phyloP scores from a whole-genome alignment of 148 eudicot genomes.

The Beta vulgaris region DNA sequence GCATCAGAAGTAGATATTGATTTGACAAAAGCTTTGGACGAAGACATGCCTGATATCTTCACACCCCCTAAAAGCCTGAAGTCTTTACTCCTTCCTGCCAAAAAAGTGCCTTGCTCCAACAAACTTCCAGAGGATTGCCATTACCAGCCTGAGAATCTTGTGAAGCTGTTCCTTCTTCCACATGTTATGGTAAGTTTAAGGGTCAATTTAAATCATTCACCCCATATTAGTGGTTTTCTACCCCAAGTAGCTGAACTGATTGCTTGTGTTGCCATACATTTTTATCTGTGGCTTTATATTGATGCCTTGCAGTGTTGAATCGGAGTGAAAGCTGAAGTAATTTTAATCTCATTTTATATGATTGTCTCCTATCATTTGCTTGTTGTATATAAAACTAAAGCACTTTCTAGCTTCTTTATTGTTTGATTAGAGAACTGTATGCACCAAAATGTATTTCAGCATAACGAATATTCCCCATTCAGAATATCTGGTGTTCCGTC shows the following conservation, averaged over 20 bases:
- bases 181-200: slow-evolving; percentile 65
- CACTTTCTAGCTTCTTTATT: neutral
- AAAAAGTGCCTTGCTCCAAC: slow-evolving; percentile 57
- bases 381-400: neutral
- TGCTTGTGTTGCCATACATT: too few relatives aligned
- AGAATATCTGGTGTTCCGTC: neutral
- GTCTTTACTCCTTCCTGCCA: slow-evolving; percentile 74
- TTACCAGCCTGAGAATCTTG: slow-evolving; percentile 94
- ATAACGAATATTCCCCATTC: neutral
- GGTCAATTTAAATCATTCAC: neutral
- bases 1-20: slow-evolving; percentile 65
- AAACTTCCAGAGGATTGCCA: slow-evolving; percentile 98
- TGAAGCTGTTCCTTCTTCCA: slow-evolving; percentile 86
- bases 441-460: neutral
- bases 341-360: too few relatives aligned
- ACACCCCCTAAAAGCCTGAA: slow-evolving; percentile 86
- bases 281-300: too few relatives aligned
- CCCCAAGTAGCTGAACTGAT: too few relatives aligned
- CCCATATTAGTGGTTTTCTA: too few relatives aligned
- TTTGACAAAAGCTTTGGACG: slow-evolving; percentile 55
- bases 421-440: neutral
- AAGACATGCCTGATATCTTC: slow-evolving; percentile 51
- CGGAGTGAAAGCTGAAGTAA: neutral
- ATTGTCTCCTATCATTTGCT: neutral
- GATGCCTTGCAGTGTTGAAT: neutral